These are phyloP conservation scores for Hemisphaericaspora subhashii DNA, from an alignment of 1,139 yeast genomes.

Conservation along the genomic window DNA sequence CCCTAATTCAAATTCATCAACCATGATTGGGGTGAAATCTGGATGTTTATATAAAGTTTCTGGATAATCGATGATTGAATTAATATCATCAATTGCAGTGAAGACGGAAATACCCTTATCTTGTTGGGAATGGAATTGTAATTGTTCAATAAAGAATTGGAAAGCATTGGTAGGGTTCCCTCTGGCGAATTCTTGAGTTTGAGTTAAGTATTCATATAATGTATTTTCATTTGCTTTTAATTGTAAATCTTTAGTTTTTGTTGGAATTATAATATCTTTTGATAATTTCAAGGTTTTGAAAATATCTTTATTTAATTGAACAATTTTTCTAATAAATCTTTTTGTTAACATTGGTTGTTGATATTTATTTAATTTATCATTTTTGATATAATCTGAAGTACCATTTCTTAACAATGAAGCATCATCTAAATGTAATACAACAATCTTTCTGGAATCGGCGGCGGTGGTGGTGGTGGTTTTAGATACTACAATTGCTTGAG, in stretches of 20 bases:
- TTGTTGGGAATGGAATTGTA: slow-evolving; percentile 45
- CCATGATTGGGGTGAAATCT: slow-evolving; percentile 57
- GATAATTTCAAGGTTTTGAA: slow-evolving; percentile 53
- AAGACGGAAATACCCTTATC: slow-evolving; percentile 58
- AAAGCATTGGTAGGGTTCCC: slow-evolving; percentile 41
- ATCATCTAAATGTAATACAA: slow-evolving; percentile 67
- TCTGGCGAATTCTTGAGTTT: slow-evolving; percentile 42
- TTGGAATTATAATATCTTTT: slow-evolving; percentile 37
- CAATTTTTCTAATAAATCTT: slow-evolving; percentile 57
- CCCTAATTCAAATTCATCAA: slow-evolving; percentile 68
- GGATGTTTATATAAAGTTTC: slow-evolving; percentile 62
- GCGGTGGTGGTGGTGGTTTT: too few species aligned
- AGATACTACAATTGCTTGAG: slow-evolving; percentile 67
- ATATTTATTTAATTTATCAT: slow-evolving; percentile 49
- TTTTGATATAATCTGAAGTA: slow-evolving; percentile 62
- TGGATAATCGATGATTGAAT: slow-evolving; percentile 58
- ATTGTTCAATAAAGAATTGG: slow-evolving; percentile 55
- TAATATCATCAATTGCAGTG: slow-evolving; percentile 74
- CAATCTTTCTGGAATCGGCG: slow-evolving; percentile 39
- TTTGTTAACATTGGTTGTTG: slow-evolving; percentile 82
- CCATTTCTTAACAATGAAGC: slow-evolving; percentile 70
- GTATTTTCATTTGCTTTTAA: slow-evolving; percentile 47
- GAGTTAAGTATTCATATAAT: slow-evolving; percentile 37
- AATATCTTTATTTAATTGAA: slow-evolving; percentile 53
- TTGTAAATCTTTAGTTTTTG: slow-evolving; percentile 33